phyloP scores from a whole-genome alignment of 768 basidiomycete species.

The Ephemerocybe angulata region DNA sequence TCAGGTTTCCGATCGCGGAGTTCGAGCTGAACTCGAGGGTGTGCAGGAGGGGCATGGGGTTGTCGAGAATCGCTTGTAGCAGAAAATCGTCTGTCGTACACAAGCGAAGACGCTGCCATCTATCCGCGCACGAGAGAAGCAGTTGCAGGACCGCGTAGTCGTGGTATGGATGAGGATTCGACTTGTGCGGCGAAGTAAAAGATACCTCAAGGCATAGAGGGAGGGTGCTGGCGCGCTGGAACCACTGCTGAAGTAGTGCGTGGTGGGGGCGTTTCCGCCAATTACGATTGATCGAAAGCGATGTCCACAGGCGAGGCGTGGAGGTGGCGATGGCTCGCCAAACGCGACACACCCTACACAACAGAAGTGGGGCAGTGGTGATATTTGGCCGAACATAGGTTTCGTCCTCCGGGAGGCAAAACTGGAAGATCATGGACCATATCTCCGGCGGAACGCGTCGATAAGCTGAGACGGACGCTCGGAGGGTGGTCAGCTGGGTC shows the following conservation, averaged over 20 bases:
- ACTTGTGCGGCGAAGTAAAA: slow-evolving; percentile 11
- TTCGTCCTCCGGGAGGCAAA: slow-evolving; percentile 17
- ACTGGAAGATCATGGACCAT: slow-evolving; percentile 22
- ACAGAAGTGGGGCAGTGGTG: slow-evolving; percentile 16
- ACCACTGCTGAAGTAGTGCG: slow-evolving; percentile 17
- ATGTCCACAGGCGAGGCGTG: slow-evolving; percentile 22
- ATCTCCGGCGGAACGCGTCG: slow-evolving; percentile 15
- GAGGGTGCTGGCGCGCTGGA: slow-evolving; percentile 17
- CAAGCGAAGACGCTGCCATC: slow-evolving; percentile 21
- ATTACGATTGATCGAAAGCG: slow-evolving; percentile 17
- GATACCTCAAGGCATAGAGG: slow-evolving; percentile 18
- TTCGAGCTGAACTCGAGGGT: slow-evolving; percentile 19
- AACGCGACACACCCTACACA: slow-evolving; percentile 19
- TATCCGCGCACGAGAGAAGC: slow-evolving; percentile 15
- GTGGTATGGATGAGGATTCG: slow-evolving; percentile 6
- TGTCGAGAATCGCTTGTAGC: slow-evolving; percentile 13
- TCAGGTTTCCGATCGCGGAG: slow-evolving; percentile 14
- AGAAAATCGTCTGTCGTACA: slow-evolving; percentile 15
- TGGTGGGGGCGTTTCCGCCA: slow-evolving; percentile 10
- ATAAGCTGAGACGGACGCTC: not conserved
- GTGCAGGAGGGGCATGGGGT: slow-evolving; percentile 17
- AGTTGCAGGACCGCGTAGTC: slow-evolving; percentile 10
- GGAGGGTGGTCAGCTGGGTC: not conserved
- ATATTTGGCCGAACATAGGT: slow-evolving; percentile 18
- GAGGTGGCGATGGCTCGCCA: slow-evolving; percentile 21